phyloP scores from a whole-genome alignment of 2,329 filamentous ascomycete species.

The Trichophyton rubrum region DNA sequence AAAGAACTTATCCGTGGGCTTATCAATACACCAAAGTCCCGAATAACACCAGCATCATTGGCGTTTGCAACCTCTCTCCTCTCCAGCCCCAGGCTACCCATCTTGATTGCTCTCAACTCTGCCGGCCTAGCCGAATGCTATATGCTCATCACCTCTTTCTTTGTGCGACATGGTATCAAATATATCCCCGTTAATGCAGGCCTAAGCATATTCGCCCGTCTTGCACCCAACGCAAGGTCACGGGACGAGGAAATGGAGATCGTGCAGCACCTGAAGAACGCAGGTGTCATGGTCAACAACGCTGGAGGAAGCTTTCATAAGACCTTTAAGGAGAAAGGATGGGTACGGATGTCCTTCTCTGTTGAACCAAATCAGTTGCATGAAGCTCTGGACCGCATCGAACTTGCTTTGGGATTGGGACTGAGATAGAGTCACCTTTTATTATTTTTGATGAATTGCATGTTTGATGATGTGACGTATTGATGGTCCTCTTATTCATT shows the following conservation, averaged over 20 bases:
- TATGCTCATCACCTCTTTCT: conserved; percentile 16
- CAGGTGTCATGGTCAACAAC: conserved; percentile 16
- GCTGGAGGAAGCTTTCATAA: conserved; percentile 15
- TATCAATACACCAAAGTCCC: conserved; percentile 14
- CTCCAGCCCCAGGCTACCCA: conserved; percentile 14
- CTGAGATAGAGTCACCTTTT: background rate
- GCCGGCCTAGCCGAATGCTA: conserved; percentile 18
- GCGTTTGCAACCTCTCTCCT: conserved; percentile 17
- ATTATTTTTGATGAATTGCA: background rate
- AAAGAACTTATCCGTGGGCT: conserved; percentile 12
- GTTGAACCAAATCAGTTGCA: conserved; percentile 12
- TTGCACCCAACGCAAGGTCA: conserved; percentile 15
- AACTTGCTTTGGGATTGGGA: conserved; percentile 7
- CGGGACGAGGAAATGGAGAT: conserved; percentile 18
- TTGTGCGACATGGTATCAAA: conserved; percentile 15
- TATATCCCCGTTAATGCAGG: conserved; percentile 20
- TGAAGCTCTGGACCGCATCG: conserved; percentile 15
- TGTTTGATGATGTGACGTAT: conserved; percentile 4
- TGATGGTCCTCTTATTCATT: background rate
- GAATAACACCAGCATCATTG: conserved; percentile 16
- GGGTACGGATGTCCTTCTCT: conserved; percentile 19
- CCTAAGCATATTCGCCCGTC: conserved; percentile 17
- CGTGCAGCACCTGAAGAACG: conserved; percentile 12
- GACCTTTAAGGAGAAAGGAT: conserved; percentile 17
- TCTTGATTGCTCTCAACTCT: conserved; percentile 17